Evolutionary conservation across 75 land plant genomes (phyloP).

Genomic region (Isoetes taiwanensis): DNA sequence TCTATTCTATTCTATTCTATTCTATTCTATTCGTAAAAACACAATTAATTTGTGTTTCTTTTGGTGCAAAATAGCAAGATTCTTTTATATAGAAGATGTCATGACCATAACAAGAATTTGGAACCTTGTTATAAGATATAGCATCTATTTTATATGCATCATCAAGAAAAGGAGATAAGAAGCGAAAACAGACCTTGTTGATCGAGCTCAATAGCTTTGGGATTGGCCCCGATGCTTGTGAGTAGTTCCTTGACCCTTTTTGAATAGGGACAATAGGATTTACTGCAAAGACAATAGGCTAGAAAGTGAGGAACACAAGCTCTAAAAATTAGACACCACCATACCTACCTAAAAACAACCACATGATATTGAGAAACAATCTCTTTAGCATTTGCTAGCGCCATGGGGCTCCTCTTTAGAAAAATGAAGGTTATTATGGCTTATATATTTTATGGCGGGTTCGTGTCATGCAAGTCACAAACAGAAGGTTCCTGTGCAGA

Average conservation of each 20-base stretch:
- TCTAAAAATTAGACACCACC: too few relatives aligned
- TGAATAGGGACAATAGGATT: slow-evolving; percentile 72
- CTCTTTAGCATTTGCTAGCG: too few relatives aligned
- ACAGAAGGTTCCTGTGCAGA: too few relatives aligned
- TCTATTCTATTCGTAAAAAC: not conserved
- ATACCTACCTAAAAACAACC: too few relatives aligned
- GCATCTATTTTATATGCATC: not conserved
- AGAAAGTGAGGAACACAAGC: too few relatives aligned
- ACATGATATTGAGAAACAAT: too few relatives aligned
- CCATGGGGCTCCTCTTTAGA: too few relatives aligned
- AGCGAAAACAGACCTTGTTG: slow-evolving; percentile 18
- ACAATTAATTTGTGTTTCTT: not conserved
- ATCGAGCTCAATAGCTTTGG: slow-evolving; percentile 59
- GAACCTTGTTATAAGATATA: not conserved
- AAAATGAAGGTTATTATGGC: too few relatives aligned
- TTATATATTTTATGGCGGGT: too few relatives aligned
- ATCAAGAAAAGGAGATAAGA: not conserved
- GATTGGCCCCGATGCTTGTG: slow-evolving; percentile 33
- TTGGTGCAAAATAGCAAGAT: not conserved
- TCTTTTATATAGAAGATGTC: not conserved
- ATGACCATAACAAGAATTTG: not conserved
- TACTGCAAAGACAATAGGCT: slow-evolving; percentile 52
- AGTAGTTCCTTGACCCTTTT: slow-evolving; percentile 59
- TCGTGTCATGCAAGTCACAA: too few relatives aligned
- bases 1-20: too few relatives aligned